Conservation (phyloP, 2,329 filamentous ascomycete genomes). For the Alternaria ethzedia region DNA sequence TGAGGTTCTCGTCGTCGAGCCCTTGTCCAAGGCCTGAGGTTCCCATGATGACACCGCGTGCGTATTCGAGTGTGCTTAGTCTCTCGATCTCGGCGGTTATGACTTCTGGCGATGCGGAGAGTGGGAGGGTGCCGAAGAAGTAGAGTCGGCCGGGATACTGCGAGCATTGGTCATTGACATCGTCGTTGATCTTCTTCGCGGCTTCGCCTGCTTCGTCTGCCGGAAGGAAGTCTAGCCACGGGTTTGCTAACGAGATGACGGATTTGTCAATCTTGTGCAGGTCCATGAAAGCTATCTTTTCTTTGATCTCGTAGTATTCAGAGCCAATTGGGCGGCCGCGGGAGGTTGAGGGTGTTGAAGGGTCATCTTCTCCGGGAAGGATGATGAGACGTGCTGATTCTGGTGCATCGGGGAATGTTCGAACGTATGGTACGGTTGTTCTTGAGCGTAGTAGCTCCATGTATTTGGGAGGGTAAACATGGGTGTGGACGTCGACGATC, state of each 20-base stretch:
- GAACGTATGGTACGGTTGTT: slow-evolving; percentile 72
- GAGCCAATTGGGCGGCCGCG: slow-evolving; percentile 82
- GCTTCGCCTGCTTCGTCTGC: slow-evolving; percentile 66
- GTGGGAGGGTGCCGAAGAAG: slow-evolving; percentile 81
- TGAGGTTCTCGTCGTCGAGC: slow-evolving; percentile 76
- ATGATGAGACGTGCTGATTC: slow-evolving; percentile 70
- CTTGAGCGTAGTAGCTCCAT: slow-evolving; percentile 64
- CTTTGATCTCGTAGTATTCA: slow-evolving; percentile 79
- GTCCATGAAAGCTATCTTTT: slow-evolving; percentile 89
- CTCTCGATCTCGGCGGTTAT: slow-evolving; percentile 71
- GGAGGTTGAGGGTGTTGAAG: slow-evolving; percentile 58
- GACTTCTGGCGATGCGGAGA: slow-evolving; percentile 68
- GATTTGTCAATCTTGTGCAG: slow-evolving; percentile 80
- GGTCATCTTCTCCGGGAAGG: slow-evolving; percentile 63
- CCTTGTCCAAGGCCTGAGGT: slow-evolving; percentile 81
- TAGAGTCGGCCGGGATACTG: slow-evolving; percentile 72
- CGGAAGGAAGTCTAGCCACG: slow-evolving; percentile 86
- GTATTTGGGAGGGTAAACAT: slow-evolving; percentile 67
- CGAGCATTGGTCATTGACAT: slow-evolving; percentile 75
- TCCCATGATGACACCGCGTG: slow-evolving; percentile 86
- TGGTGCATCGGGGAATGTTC: slow-evolving; percentile 63
- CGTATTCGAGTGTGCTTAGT: slow-evolving; percentile 67
- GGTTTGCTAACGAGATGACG: slow-evolving; percentile 88
- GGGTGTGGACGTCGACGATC: slow-evolving; percentile 67
- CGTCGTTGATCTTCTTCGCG: slow-evolving; percentile 75